phyloP scores from a whole-genome alignment of 768 basidiomycete species.

The Austroboletus eburneus region DNA sequence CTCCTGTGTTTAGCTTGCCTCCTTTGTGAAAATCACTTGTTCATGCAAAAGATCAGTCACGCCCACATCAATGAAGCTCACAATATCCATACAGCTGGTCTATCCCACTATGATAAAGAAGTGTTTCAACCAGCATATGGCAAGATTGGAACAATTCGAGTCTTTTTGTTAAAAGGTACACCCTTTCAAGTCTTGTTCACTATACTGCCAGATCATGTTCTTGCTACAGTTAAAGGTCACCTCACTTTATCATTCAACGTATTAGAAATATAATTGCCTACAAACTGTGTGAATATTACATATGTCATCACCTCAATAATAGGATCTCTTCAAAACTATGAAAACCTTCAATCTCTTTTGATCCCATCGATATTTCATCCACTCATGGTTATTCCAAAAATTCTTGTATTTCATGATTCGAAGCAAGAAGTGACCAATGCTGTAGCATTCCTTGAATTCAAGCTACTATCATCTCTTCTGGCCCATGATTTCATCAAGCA shows the following conservation, averaged over 20 bases:
- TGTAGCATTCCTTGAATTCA: slow-evolving; percentile 2
- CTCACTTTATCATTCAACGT: neutral
- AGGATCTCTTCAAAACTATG: neutral
- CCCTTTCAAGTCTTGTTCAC: neutral
- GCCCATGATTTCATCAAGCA: slow-evolving; percentile 17
- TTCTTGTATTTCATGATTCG: slow-evolving; percentile 16
- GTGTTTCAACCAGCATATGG: slow-evolving; percentile 3
- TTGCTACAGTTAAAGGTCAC: neutral
- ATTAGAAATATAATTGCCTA: neutral
- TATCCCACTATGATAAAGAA: neutral
- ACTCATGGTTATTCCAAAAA: slow-evolving; percentile 6
- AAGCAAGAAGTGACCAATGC: slow-evolving; percentile 6
- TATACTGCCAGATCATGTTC: neutral
- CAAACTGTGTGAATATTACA: slow-evolving; percentile 1
- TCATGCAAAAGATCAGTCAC: neutral
- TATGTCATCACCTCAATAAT: neutral
- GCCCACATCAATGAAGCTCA: slow-evolving; percentile 6
- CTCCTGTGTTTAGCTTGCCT: neutral
- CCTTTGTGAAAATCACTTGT: neutral
- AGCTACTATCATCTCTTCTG: slow-evolving; percentile 7
- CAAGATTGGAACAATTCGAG: neutral
- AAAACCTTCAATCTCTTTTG: neutral
- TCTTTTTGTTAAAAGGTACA: neutral
- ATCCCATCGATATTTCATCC: neutral
- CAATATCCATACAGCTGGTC: slow-evolving; percentile 4